Conservation (phyloP, 1,284 basidiomycete species). For the Rhodotorula sp. region DNA sequence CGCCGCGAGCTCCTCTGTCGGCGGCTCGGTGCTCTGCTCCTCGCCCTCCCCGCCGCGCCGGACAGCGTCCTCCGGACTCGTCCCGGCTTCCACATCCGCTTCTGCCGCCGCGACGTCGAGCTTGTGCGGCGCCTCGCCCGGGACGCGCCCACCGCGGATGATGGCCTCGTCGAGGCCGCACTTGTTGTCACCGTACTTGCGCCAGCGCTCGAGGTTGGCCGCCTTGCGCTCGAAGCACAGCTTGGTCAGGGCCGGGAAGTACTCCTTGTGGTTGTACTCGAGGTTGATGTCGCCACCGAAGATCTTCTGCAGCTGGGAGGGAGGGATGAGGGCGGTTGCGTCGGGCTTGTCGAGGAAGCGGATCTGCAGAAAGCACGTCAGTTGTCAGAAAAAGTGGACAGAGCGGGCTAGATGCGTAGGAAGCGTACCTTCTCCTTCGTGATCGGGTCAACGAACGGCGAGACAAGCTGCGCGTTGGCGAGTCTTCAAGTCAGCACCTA, state of each 20-base stretch:
- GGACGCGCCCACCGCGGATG: slow-evolving; percentile 47
- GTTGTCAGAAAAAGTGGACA: not conserved
- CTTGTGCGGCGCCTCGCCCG: not conserved
- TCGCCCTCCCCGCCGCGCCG: not conserved
- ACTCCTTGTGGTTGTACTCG: slow-evolving; percentile 49
- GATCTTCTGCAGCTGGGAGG: slow-evolving; percentile 40
- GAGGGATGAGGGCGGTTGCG: slow-evolving; percentile 42
- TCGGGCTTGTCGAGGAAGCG: slow-evolving; percentile 44
- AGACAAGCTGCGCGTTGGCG: slow-evolving; percentile 47
- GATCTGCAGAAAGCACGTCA: slow-evolving; percentile 24
- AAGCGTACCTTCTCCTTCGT: slow-evolving; percentile 50
- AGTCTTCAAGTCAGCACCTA: slow-evolving; percentile 47
- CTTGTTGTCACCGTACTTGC: slow-evolving; percentile 45
- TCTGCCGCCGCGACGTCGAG: not conserved
- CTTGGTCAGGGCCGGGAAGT: slow-evolving; percentile 49
- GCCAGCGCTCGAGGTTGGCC: slow-evolving; percentile 49
- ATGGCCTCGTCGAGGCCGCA: slow-evolving; percentile 50
- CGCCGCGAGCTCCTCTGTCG: slow-evolving; percentile 9
- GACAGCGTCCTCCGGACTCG: not conserved
- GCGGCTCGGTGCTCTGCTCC: not conserved
- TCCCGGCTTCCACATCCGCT: not conserved
- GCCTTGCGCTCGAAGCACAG: slow-evolving; percentile 45
- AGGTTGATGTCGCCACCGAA: slow-evolving; percentile 47
- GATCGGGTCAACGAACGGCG: slow-evolving; percentile 52
- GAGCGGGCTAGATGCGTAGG: not conserved